Evolutionary conservation across 2,329 filamentous ascomycete genomes (phyloP).

Genomic region (Cytospora schulzeri): DNA sequence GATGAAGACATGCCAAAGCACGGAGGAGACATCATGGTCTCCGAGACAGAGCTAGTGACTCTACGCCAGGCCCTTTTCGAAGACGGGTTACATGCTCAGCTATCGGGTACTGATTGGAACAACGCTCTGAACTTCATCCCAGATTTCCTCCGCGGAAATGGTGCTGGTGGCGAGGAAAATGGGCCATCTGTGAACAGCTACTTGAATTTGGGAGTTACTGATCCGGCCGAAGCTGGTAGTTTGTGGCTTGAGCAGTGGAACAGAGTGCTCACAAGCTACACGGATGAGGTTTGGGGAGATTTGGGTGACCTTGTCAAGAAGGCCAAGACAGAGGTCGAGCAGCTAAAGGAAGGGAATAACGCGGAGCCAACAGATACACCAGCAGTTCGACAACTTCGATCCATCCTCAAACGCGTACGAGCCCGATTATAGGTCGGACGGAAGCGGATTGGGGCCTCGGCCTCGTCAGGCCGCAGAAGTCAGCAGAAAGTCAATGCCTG

Average conservation of each 20-base stretch:
- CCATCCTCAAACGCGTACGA: constrained; percentile 45
- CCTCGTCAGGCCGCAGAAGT: constrained; percentile 22
- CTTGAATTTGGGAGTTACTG: constrained; percentile 43
- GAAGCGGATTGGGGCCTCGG: constrained; percentile 10
- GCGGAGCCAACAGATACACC: constrained; percentile 35
- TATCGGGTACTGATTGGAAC: constrained; percentile 42
- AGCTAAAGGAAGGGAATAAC: constrained; percentile 37
- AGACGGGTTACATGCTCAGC: constrained; percentile 27
- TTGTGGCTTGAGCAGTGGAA: constrained; percentile 59
- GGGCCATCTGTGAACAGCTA: constrained; percentile 31
- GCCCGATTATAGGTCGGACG: constrained; percentile 28
- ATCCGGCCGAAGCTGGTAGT: constrained; percentile 43
- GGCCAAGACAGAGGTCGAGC: constrained; percentile 58
- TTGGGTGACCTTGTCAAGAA: constrained; percentile 57
- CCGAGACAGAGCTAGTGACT: constrained; percentile 36
- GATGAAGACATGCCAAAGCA: constrained; percentile 29
- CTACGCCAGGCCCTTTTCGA: constrained; percentile 45
- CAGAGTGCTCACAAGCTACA: constrained; percentile 57
- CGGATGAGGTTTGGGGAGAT: constrained; percentile 71
- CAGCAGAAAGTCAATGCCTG: background rate
- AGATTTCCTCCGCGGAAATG: constrained; percentile 39
- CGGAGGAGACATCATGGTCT: constrained; percentile 31
- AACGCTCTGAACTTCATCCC: constrained; percentile 55
- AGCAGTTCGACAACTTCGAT: constrained; percentile 43
- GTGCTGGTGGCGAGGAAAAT: constrained; percentile 26